Percentiles rank a stretch among this genome's conserved stretches.
phyloP scores from a whole-genome alignment of 1,139 yeast species.

The Protomyces macrosporus region DNA sequence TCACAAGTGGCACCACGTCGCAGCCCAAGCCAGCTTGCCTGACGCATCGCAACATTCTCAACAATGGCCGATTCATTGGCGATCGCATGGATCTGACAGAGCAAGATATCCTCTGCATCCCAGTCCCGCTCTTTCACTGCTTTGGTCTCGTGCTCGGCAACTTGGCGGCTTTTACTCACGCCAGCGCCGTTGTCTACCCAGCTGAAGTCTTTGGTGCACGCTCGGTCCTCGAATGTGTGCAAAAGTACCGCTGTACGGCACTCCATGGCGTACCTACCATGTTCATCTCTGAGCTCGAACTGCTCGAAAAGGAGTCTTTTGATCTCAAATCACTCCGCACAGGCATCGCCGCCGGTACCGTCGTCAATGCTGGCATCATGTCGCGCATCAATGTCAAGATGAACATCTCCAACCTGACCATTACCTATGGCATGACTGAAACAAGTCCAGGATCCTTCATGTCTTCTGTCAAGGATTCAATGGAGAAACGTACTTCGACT shows the following conservation, averaged over 20 bases:
- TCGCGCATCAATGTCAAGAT: not conserved
- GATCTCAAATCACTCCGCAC: conserved; percentile 31
- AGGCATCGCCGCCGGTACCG: conserved; percentile 7
- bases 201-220: conserved; percentile 37
- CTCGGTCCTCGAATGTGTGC: conserved; percentile 34
- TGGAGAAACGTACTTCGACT: conserved; percentile 35
- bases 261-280: conserved; percentile 40
- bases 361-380: conserved; percentile 1
- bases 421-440: conserved; percentile 41
- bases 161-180: conserved; percentile 36
- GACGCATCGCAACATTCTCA: conserved; percentile 46
- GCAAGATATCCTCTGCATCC: conserved; percentile 38
- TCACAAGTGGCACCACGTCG: conserved; percentile 75
- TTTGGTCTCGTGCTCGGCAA: conserved; percentile 40
- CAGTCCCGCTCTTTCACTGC: conserved; percentile 41
- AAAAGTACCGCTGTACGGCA: conserved; percentile 36
- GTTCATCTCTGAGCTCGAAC: conserved; percentile 38
- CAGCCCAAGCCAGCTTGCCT: conserved; percentile 67
- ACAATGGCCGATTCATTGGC: conserved; percentile 38
- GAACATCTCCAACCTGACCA: conserved; percentile 33
- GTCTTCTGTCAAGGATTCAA: conserved; percentile 36
- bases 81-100: conserved; percentile 36
- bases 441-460: conserved; percentile 39
- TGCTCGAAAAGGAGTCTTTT: conserved; percentile 32
- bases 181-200: conserved; percentile 38